phyloP scores from a whole-genome alignment of 805 yeast species.

The Saturnispora bothae region DNA sequence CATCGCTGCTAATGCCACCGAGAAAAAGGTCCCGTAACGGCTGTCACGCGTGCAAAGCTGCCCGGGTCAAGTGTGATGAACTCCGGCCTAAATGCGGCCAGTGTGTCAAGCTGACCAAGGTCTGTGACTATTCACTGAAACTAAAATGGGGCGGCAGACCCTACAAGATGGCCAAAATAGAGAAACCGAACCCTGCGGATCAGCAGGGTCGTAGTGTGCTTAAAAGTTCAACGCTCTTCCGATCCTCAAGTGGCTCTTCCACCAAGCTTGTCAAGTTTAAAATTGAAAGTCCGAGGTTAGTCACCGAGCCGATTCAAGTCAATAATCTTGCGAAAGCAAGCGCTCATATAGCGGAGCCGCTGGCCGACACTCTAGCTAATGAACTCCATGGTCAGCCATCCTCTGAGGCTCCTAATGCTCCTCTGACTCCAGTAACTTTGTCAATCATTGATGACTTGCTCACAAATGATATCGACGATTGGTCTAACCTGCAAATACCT shows the following conservation, averaged over 20 bases:
- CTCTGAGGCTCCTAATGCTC: too few relatives aligned
- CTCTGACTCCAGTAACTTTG: conserved; percentile 2
- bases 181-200: conserved; percentile 23
- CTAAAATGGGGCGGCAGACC: conserved; percentile 74
- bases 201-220: neutral
- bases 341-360: too few relatives aligned
- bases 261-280: too few relatives aligned
- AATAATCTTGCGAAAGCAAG: neutral
- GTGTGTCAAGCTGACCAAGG: conserved; percentile 36
- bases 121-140: conserved; percentile 55
- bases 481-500: conserved; percentile 1
- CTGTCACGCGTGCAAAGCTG: conserved; percentile 49
- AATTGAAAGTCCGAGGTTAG: conserved; percentile 11
- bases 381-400: neutral
- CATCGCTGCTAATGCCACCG: conserved; percentile 4
- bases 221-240: too few relatives aligned
- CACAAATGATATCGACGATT: conserved; percentile 9
- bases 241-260: too few relatives aligned
- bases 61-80: conserved; percentile 65
- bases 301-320: too few relatives aligned
- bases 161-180: conserved; percentile 33
- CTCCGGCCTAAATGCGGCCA: conserved; percentile 48
- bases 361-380: neutral
- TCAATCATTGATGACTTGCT: conserved; percentile 15
- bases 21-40: conserved; percentile 32